phyloP scores from a whole-genome alignment of 768 basidiomycete species.

The Macrolepiota albuminosa region DNA sequence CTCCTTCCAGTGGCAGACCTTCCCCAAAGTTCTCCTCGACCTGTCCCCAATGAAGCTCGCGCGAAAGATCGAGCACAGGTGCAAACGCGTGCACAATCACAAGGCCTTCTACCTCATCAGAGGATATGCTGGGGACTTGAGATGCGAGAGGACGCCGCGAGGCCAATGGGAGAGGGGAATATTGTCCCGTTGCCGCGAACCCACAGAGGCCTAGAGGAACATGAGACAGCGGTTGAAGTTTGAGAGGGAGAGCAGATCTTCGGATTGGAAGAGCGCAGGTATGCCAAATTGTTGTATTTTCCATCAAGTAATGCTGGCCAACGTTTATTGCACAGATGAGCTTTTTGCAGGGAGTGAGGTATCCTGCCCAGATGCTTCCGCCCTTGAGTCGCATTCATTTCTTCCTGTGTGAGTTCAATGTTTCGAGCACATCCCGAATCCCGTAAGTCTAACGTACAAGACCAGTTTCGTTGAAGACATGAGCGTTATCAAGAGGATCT shows the following conservation, averaged over 20 bases:
- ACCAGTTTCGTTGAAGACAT: no score
- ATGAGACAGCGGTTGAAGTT: neutral
- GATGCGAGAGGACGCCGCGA: conserved; percentile 57
- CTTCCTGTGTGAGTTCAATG: no score
- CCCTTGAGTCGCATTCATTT: no score
- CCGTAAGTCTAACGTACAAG: no score
- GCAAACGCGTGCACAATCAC: conserved; percentile 61
- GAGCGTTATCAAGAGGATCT: no score
- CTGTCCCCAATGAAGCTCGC: conserved; percentile 67
- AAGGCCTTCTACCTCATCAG: conserved; percentile 59
- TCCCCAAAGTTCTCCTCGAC: conserved; percentile 69
- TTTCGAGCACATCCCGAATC: no score
- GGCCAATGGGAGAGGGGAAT: conserved; percentile 64
- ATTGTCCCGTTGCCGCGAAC: conserved; percentile 65
- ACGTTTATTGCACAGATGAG: no score
- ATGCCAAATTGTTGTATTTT: conserved; percentile 74
- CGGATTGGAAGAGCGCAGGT: conserved; percentile 58
- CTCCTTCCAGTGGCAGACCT: conserved; percentile 54
- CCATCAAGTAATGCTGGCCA: conserved; percentile 62
- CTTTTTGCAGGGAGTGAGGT: no score
- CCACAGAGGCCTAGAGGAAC: conserved; percentile 54
- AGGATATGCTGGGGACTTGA: conserved; percentile 41
- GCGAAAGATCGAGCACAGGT: conserved; percentile 60
- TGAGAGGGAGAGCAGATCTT: conserved; percentile 29
- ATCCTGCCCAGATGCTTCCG: no score